Base-by-base conservation (phyloP, 106 monocot genomes). In the Allium sativum region DNA sequence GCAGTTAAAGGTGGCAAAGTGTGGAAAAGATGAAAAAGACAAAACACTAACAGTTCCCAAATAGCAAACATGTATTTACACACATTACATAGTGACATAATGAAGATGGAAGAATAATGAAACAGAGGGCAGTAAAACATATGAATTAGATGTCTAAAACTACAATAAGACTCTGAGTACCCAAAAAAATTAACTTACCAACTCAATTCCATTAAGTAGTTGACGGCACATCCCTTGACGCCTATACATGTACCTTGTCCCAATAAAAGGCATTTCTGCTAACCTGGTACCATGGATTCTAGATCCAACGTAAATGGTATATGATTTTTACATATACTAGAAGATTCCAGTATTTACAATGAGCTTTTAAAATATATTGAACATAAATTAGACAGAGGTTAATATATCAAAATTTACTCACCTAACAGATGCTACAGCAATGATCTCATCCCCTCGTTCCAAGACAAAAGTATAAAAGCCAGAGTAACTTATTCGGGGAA, bases 251-350 rank as follows among this genome's bases (percentile, higher is more conserved):
- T 77, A 53, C 55, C 94, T 80, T 20, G 94, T 90, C 20, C 94
- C 90, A 69, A 94, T 90, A 64, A 90, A 94, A 61, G 90, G 94
- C 90, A 95, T 95, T 68, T 95, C 94, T 18, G 86, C 94, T 17
- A 95, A 62, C 66, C 59, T 83, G 40, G 71, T 86, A 52, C 89
- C 94, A 77, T 81, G 90, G 12, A 90, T 84, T 72, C 90, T 95
- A 72, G 52, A 64, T 73, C 55, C 53, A 40, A 16, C 10, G 62
- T 12, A 51, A 68, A 45, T 40, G 45, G 9, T 10, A 40, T 44
- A 54, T 14, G 19, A 7, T 16, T 6, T 18, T 18, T 46, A 43
- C 3, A 10, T 10, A 6, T 7, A 22, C 21, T 13, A 42, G 18
- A 10, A 46, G n/a, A 63, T 31, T 48, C 31, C 19, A 48, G 18